Conservation (phyloP, 1,139 yeast genomes). For the Nakaseomyces nivariensis region DNA sequence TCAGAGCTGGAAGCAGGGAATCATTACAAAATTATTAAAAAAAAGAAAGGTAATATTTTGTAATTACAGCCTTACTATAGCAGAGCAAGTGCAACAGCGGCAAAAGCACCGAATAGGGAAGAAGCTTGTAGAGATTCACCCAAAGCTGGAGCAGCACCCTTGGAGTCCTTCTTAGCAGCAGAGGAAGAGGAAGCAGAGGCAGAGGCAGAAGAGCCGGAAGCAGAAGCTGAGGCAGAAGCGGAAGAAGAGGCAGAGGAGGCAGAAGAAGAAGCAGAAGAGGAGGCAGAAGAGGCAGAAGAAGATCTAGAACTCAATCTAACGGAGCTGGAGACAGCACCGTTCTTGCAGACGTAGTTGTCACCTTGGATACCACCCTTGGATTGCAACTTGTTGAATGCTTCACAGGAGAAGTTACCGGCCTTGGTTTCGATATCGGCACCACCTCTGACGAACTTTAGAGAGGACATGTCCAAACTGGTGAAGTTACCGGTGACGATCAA, state of each 20-base stretch:
- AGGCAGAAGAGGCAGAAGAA: constrained; percentile 28
- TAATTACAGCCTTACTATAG: constrained; percentile 35
- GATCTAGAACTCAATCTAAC: constrained; percentile 34
- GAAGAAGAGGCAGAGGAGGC: constrained; percentile 9
- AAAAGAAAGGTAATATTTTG: neutral
- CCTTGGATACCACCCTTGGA: constrained; percentile 76
- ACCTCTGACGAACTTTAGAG: constrained; percentile 74
- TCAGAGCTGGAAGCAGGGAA: too few species aligned
- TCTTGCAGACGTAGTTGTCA: constrained; percentile 77
- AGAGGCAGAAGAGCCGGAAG: neutral
- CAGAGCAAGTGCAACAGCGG: constrained; percentile 55
- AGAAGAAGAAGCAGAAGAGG: constrained; percentile 17
- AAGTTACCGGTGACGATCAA: constrained; percentile 72
- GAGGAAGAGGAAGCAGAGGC: constrained; percentile 3
- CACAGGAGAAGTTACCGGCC: constrained; percentile 72
- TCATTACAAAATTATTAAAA: too few species aligned
- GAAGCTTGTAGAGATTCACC: constrained; percentile 35
- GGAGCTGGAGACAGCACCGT: constrained; percentile 52
- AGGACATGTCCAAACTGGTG: constrained; percentile 64
- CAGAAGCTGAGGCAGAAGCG: constrained; percentile 1
- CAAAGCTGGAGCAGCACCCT: constrained; percentile 28
- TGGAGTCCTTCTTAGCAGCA: constrained; percentile 10
- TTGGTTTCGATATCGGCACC: constrained; percentile 74
- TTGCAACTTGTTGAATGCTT: constrained; percentile 57
- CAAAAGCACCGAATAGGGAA: constrained; percentile 48